Evolutionary conservation across 2,329 filamentous ascomycete genomes (phyloP).

Genomic region (Colletotrichum acutatum): DNA sequence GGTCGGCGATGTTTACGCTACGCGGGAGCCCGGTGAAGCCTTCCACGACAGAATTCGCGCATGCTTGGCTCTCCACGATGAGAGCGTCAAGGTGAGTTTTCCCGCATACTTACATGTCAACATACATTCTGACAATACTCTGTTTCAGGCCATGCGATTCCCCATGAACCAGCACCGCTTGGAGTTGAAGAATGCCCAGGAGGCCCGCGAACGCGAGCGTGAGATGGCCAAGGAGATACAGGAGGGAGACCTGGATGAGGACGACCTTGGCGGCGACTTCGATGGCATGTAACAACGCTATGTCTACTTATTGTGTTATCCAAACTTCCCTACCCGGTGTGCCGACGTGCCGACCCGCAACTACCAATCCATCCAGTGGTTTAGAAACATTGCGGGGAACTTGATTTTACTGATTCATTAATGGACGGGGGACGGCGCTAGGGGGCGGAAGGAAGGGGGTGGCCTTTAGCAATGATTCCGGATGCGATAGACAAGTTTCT

Average conservation of each 20-base stretch:
- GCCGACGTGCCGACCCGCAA: constrained; percentile 1
- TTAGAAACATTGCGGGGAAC: neutral
- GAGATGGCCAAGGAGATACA: constrained; percentile 99
- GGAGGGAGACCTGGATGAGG: constrained; percentile 95
- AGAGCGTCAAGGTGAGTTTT: constrained; percentile 87
- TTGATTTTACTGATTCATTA: constrained; percentile 11
- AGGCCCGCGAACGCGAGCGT: constrained; percentile 94
- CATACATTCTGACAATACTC: constrained; percentile 40
- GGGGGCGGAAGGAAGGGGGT: neutral
- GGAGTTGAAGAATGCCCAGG: constrained; percentile 97
- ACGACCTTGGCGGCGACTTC: constrained; percentile 95
- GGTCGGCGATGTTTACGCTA: constrained; percentile 94
- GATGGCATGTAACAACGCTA: constrained; percentile 81
- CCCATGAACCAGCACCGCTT: constrained; percentile 99
- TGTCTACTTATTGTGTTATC: constrained; percentile 28
- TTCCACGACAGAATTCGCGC: constrained; percentile 97
- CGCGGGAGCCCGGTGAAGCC: constrained; percentile 92
- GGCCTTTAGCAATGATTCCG: constrained; percentile 12
- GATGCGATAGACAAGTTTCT: constrained; percentile 28
- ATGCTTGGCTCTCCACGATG: constrained; percentile 91
- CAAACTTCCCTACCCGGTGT: constrained; percentile 11
- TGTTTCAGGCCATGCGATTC: constrained; percentile 88
- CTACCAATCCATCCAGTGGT: constrained; percentile 17
- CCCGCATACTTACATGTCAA: neutral
- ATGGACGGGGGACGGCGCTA: constrained; percentile 17